phyloP scores from a whole-genome alignment of 1,284 basidiomycete species.

The Cystobasidium pallidum region DNA sequence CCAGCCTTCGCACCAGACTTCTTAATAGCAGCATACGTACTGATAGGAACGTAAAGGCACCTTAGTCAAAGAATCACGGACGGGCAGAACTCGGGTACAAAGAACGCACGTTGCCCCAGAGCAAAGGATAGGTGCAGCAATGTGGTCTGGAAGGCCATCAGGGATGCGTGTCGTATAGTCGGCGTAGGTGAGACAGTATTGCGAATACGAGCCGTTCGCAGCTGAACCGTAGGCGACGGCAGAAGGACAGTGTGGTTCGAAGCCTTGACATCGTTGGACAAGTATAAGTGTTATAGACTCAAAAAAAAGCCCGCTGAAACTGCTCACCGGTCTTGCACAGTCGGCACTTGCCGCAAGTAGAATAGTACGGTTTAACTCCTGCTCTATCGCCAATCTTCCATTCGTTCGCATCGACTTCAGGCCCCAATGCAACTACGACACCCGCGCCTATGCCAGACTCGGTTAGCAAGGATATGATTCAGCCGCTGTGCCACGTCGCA shows the following conservation, averaged over 20 bases:
- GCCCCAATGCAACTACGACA: not conserved
- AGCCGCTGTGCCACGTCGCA: too few species aligned
- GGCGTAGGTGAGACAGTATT: conserved; percentile 68
- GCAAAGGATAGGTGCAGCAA: conserved; percentile 80
- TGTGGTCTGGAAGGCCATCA: conserved; percentile 65
- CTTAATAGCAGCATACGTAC: conserved; percentile 81
- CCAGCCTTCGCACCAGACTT: conserved; percentile 68
- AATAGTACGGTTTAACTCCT: conserved; percentile 6
- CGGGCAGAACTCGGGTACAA: conserved; percentile 55
- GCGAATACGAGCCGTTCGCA: conserved; percentile 79
- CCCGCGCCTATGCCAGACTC: too few species aligned
- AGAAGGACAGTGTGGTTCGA: conserved; percentile 60
- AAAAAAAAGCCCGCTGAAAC: conserved; percentile 24
- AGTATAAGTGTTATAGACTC: conserved; percentile 63
- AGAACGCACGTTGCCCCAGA: conserved; percentile 71
- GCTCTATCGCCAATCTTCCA: conserved; percentile 9
- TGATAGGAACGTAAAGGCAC: not conserved
- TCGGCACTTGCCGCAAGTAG: conserved; percentile 61
- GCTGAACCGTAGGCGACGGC: conserved; percentile 71
- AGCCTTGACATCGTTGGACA: conserved; percentile 45
- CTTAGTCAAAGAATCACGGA: too few species aligned
- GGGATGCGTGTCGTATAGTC: conserved; percentile 76
- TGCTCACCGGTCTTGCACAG: conserved; percentile 65
- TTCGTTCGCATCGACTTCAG: not conserved
- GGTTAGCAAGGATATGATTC: too few species aligned